Conservation (phyloP, 768 basidiomycete species). For the Suillus plorans region DNA sequence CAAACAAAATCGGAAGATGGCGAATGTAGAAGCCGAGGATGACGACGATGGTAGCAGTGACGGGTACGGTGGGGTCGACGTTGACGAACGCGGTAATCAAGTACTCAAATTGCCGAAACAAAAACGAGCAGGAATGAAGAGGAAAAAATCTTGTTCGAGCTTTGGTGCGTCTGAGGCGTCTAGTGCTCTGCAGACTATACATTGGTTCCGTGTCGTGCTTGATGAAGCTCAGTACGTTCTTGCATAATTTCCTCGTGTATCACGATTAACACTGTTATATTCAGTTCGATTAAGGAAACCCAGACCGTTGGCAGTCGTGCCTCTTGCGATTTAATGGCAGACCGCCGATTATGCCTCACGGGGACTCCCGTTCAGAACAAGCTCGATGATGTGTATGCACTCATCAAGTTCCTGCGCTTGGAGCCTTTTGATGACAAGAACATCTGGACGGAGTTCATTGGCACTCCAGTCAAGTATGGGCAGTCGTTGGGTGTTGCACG, state of each 20-base stretch:
- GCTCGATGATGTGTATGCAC: conserved; percentile 94
- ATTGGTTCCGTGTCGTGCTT: conserved; percentile 95
- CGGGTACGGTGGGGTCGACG: conserved; percentile 57
- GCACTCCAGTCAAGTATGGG: conserved; percentile 89
- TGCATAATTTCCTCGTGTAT: neutral
- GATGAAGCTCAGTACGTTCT: conserved; percentile 92
- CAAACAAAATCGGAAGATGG: conserved; percentile 73
- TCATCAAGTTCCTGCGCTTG: conserved; percentile 93
- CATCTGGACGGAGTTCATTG: conserved; percentile 91
- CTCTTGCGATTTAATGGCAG: conserved; percentile 91
- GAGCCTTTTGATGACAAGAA: conserved; percentile 92
- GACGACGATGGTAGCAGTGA: conserved; percentile 69
- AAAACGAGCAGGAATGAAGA: conserved; percentile 68
- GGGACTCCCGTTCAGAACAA: conserved; percentile 99
- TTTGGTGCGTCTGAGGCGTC: conserved; percentile 51
- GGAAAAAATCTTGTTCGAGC: conserved; percentile 52
- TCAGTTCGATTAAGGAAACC: conserved; percentile 94
- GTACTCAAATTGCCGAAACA: conserved; percentile 58
- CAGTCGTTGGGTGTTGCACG: conserved; percentile 87
- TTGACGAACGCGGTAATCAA: conserved; percentile 68
- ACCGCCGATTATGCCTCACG: conserved; percentile 91
- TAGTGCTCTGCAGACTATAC: conserved; percentile 88
- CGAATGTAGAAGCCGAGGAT: conserved; percentile 58
- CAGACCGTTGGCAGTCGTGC: conserved; percentile 93
- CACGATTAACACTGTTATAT: conserved; percentile 3